phyloP scores from a whole-genome alignment of 2,329 filamentous ascomycete species.

The Paraphaeosphaeria sporulosa region DNA sequence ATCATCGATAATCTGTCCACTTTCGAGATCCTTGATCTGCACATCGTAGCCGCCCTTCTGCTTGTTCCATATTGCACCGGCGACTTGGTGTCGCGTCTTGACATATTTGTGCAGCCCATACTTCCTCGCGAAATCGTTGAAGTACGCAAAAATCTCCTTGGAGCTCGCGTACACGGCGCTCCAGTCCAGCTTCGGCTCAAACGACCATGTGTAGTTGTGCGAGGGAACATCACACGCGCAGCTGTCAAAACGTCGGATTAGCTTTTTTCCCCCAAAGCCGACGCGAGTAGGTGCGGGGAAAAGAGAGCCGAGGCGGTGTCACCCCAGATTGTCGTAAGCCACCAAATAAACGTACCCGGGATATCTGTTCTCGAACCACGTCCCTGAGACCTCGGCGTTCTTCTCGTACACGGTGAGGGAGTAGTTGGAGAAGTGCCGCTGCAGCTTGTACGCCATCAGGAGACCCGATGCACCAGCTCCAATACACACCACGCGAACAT shows the following conservation, averaged over 20 bases:
- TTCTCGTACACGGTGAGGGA: constrained; percentile 57
- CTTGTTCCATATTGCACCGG: constrained; percentile 49
- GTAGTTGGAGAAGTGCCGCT: constrained; percentile 54
- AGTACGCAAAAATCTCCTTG: constrained; percentile 54
- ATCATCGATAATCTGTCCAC: constrained; percentile 46
- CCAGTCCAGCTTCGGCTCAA: constrained; percentile 57
- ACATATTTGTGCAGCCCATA: constrained; percentile 49
- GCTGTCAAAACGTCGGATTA: constrained; percentile 24
- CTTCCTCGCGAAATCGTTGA: constrained; percentile 52
- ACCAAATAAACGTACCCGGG: constrained; percentile 40
- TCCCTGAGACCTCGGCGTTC: constrained; percentile 57
- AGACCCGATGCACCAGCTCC: constrained; percentile 60
- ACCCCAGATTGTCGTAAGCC: neutral
- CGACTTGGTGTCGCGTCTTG: constrained; percentile 43
- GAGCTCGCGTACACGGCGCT: constrained; percentile 53
- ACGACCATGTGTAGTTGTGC: constrained; percentile 61
- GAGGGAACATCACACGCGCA: constrained; percentile 61
- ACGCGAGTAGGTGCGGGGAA: neutral
- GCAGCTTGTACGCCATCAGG: constrained; percentile 58
- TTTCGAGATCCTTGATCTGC: constrained; percentile 41
- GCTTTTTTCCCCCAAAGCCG: constrained; percentile 7
- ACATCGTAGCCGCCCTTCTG: constrained; percentile 47
- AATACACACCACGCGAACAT: constrained; percentile 52
- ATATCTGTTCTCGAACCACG: constrained; percentile 62
- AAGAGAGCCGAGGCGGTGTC: neutral